Evolutionary conservation across 306 rosid genomes (phyloP).

Genomic region (Hippophae tibetana): DNA sequence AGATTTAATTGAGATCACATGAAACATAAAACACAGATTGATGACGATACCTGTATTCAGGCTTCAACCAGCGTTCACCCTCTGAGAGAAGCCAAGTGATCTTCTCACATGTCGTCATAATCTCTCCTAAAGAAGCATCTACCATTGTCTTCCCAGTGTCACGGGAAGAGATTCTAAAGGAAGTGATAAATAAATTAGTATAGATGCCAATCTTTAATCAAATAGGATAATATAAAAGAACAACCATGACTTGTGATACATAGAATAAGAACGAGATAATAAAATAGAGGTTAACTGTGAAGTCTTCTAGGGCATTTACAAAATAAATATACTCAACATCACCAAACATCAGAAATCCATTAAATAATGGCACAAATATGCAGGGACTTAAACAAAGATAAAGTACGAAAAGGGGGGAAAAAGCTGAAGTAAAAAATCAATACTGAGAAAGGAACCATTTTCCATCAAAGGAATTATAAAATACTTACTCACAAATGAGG

Average conservation of each 20-base stretch:
- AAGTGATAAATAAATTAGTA: constrained; percentile 19
- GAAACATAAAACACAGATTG: constrained; percentile 11
- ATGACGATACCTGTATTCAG: constrained; percentile 64
- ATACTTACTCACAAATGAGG: constrained; percentile 88
- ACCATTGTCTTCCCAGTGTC: constrained; percentile 94
- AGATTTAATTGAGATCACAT: constrained; percentile 11
- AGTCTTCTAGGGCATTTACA: background rate
- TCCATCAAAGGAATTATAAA: constrained; percentile 10
- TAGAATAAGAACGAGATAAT: background rate
- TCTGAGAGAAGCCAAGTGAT: constrained; percentile 92
- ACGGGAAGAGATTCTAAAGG: constrained; percentile 69
- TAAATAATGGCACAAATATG: background rate
- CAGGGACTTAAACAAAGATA: background rate
- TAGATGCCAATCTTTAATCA: constrained; percentile 4
- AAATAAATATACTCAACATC: background rate
- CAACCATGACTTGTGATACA: background rate
- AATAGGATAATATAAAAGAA: background rate
- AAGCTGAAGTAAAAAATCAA: background rate
- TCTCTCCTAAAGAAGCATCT: constrained; percentile 87
- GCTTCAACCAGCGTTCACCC: constrained; percentile 86
- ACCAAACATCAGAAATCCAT: too few species aligned
- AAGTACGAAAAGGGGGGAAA: background rate
- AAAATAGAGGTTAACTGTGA: background rate
- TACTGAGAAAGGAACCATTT: constrained; percentile 1
- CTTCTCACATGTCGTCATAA: constrained; percentile 95